phyloP scores from a whole-genome alignment of 2,329 filamentous ascomycete species.

The Claviceps fusiformis region DNA sequence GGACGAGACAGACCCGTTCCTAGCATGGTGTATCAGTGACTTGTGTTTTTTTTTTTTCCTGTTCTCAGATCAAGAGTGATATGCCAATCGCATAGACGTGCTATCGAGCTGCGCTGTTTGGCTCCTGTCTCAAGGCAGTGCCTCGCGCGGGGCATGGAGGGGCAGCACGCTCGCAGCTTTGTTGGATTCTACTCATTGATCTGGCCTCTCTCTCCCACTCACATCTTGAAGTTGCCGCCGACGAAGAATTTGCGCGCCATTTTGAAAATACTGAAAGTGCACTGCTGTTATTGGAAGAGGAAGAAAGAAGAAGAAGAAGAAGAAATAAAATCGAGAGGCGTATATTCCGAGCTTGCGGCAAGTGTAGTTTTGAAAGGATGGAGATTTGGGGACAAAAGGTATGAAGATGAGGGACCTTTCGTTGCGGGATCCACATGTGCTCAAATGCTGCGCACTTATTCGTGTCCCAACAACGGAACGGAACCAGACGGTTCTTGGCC shows the following conservation, averaged over 20 bases:
- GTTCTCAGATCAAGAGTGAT: not conserved
- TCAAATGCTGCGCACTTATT: no score
- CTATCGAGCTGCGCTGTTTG: constrained; percentile 16
- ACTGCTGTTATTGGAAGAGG: not conserved
- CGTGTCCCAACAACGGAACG: not conserved
- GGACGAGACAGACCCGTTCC: constrained; percentile 85
- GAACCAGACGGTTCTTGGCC: not conserved
- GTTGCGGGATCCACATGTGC: not conserved
- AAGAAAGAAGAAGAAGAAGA: no score
- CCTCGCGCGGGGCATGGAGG: constrained; percentile 11
- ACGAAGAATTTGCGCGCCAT: constrained; percentile 97
- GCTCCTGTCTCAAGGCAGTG: constrained; percentile 8
- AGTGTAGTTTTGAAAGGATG: not conserved
- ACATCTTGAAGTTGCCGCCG: constrained; percentile 99
- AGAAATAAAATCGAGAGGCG: not conserved
- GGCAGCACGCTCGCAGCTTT: constrained; percentile 10
- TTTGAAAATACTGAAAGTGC: constrained; percentile 3
- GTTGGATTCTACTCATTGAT: not conserved
- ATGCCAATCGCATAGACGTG: not conserved
- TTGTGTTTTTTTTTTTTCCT: not conserved
- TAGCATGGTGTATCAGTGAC: constrained; percentile 22
- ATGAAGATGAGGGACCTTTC: not conserved
- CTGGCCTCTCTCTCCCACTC: constrained; percentile 23
- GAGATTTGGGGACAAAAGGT: not conserved
- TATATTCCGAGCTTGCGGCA: not conserved